phyloP scores from a whole-genome alignment of 257 asterid genomes.

The Nemophila menziesii region DNA sequence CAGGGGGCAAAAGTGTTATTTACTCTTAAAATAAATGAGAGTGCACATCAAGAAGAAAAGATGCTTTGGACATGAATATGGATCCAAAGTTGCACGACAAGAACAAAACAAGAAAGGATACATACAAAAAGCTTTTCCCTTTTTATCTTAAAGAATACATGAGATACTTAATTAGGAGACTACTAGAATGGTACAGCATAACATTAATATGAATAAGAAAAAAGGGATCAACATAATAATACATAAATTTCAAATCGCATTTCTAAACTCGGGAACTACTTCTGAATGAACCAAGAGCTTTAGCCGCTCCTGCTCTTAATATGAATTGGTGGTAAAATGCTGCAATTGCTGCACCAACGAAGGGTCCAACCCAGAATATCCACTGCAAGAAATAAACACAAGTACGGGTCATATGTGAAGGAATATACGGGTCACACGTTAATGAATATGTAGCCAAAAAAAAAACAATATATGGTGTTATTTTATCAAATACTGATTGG shows the following conservation, averaged over 20 bases:
- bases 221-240: too few relatives aligned
- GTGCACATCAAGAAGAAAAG: background rate
- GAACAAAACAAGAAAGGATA: background rate
- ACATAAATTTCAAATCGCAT: background rate
- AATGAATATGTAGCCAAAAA: too few relatives aligned
- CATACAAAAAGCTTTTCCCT: background rate
- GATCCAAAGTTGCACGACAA: background rate
- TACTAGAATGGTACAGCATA: background rate
- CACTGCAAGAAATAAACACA: conserved; percentile 27
- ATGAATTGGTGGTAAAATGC: conserved; percentile 70
- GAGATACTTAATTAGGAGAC: background rate
- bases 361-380: conserved; percentile 79
- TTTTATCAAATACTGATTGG: too few relatives aligned
- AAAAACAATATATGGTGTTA: too few relatives aligned
- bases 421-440: too few relatives aligned
- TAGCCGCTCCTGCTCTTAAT: conserved; percentile 65
- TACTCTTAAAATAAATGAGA: too few relatives aligned
- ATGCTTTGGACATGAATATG: background rate
- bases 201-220: too few relatives aligned
- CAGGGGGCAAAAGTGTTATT: too few relatives aligned
- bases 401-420: background rate
- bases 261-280: conserved; percentile 19
- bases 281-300: conserved; percentile 66
- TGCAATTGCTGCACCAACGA: conserved; percentile 62
- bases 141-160: background rate